Percentiles rank a stretch among this genome's conserved stretches.
Evolutionary conservation across 1,139 yeast species (phyloP).

Genomic region (Meyerozyma carpophila): DNA sequence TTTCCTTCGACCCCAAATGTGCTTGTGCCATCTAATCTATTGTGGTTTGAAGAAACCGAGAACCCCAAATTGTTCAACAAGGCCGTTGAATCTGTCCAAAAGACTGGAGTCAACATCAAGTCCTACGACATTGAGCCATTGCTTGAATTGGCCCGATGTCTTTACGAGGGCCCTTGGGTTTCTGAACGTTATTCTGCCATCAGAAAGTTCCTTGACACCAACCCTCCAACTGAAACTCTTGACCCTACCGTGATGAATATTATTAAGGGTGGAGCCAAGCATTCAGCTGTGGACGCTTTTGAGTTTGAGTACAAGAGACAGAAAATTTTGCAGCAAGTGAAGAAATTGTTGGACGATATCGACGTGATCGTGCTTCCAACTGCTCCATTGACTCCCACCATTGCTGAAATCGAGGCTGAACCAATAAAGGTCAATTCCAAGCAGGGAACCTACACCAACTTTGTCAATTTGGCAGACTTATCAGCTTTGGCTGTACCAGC

Average conservation of each 20-base stretch:
- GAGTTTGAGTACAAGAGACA: constrained; percentile 81
- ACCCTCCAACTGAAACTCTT: constrained; percentile 64
- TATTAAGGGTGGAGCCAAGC: constrained; percentile 70
- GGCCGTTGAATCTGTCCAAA: constrained; percentile 52
- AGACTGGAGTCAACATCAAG: constrained; percentile 49
- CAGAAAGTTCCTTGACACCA: constrained; percentile 63
- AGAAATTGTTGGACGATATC: constrained; percentile 46
- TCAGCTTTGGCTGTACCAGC: constrained; percentile 90
- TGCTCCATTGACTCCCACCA: constrained; percentile 85
- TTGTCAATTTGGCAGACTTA: constrained; percentile 89
- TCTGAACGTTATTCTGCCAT: constrained; percentile 88
- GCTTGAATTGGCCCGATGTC: constrained; percentile 75
- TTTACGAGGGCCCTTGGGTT: constrained; percentile 99
- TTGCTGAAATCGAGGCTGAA: constrained; percentile 63
- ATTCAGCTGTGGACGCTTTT: constrained; percentile 78
- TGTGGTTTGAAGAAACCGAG: constrained; percentile 77
- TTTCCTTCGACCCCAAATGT: constrained; percentile 58
- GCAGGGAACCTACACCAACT: constrained; percentile 97
- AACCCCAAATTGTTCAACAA: constrained; percentile 63
- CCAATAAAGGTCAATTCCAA: constrained; percentile 80
- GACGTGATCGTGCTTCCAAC: constrained; percentile 89
- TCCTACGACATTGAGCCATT: constrained; percentile 70
- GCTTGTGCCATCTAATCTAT: constrained; percentile 68
- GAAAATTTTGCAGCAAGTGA: constrained; percentile 62
- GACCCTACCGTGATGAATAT: constrained; percentile 83